A percentile compares a stretch with the other conserved stretches of the same genome.
These are phyloP conservation scores for Astragalus glycyphyllos DNA, from an alignment of 306 rosid genomes.

Conservation along the genomic window DNA sequence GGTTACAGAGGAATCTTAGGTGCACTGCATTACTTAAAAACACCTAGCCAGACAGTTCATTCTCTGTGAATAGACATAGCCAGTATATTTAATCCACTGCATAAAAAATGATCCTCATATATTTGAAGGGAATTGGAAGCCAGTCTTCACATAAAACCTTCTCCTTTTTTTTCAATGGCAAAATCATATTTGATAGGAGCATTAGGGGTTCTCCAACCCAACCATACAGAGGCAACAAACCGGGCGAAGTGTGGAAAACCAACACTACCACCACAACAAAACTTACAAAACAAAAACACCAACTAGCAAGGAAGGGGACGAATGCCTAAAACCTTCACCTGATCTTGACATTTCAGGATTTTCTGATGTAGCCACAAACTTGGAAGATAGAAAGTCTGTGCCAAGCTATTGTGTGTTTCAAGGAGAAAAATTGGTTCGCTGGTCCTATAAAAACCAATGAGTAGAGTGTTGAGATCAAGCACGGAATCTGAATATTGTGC, in stretches of 20 bases:
- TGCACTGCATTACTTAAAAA: neutral
- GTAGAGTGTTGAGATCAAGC: neutral
- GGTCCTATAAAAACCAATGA: neutral
- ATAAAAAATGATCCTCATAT: too few species aligned
- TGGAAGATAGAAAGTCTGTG: neutral
- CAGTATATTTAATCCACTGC: neutral
- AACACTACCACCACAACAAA: too few species aligned
- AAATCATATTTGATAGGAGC: too few species aligned
- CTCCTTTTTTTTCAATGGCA: neutral
- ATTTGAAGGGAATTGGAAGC: too few species aligned
- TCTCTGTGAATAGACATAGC: neutral
- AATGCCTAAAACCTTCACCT: neutral
- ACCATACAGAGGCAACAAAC: too few species aligned
- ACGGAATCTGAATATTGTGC: neutral
- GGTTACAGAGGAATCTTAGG: neutral
- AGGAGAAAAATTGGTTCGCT: neutral
- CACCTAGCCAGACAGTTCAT: neutral
- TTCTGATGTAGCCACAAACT: neutral
- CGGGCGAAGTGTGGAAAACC: too few species aligned
- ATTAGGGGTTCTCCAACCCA: too few species aligned
- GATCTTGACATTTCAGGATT: neutral
- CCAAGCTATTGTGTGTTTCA: neutral
- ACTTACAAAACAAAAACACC: too few species aligned
- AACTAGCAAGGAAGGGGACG: too few species aligned
- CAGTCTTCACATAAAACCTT: neutral